Evolutionary conservation across 1,284 basidiomycete genomes (phyloP).

Genomic region (Rhizopogon hawkerae): DNA sequence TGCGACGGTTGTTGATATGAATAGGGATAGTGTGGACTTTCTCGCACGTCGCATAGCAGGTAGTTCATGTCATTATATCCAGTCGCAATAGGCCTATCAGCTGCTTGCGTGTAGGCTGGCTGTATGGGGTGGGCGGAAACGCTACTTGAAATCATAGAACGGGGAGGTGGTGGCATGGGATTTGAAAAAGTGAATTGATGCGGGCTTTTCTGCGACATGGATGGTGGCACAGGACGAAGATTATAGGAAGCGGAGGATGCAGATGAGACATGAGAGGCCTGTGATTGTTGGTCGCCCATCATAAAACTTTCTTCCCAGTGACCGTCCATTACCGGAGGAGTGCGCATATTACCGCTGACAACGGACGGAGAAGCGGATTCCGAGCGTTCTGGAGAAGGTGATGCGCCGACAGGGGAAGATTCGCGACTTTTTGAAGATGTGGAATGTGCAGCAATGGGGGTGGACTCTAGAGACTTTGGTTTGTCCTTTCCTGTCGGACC

Average conservation of each 20-base stretch:
- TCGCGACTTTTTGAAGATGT: constrained; percentile 28
- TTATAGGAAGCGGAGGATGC: constrained; percentile 32
- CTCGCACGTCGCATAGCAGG: constrained; percentile 27
- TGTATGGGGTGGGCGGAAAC: constrained; percentile 23
- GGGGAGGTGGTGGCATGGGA: constrained; percentile 20
- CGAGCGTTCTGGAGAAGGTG: constrained; percentile 34
- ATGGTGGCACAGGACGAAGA: constrained; percentile 27
- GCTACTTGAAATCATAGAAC: constrained; percentile 23
- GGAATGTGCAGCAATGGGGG: constrained; percentile 21
- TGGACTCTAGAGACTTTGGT: constrained; percentile 39
- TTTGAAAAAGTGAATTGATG: constrained; percentile 30
- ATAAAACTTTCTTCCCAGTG: constrained; percentile 54
- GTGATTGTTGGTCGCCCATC: constrained; percentile 41
- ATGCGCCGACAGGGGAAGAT: constrained; percentile 38
- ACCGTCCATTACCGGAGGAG: constrained; percentile 39
- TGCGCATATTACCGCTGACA: constrained; percentile 26
- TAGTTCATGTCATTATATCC: constrained; percentile 30
- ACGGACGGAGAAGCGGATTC: constrained; percentile 30
- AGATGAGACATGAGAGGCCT: constrained; percentile 31
- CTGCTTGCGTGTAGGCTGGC: constrained; percentile 24
- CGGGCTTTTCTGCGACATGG: constrained; percentile 28
- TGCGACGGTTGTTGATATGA: constrained; percentile 26
- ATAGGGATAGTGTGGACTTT: constrained; percentile 28
- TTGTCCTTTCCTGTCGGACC: constrained; percentile 80
- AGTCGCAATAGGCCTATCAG: constrained; percentile 26